These are phyloP conservation scores for Lentinula sp. DNA, from an alignment of 768 basidiomycete species.

Conservation along the genomic window DNA sequence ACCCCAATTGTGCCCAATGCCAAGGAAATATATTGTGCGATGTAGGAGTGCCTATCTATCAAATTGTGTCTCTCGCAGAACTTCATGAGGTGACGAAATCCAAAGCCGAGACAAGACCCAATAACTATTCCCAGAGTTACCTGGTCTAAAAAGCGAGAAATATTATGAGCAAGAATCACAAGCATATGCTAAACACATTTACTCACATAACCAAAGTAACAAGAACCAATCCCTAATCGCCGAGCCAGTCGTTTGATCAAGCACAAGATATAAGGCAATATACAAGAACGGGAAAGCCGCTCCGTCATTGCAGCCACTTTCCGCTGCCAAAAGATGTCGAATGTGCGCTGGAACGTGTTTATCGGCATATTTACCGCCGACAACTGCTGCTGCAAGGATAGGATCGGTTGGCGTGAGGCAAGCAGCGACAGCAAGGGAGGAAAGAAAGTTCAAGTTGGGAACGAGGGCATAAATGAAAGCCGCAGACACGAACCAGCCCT, in stretches of 20 bases:
- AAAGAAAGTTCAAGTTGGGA: slow-evolving; percentile 84
- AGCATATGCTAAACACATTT: not conserved
- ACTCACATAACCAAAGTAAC: slow-evolving; percentile 79
- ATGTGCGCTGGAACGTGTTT: slow-evolving; percentile 92
- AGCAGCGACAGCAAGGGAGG: slow-evolving; percentile 84
- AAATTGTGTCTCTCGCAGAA: slow-evolving; percentile 83
- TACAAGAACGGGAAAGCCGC: slow-evolving; percentile 95
- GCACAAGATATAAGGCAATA: slow-evolving; percentile 80
- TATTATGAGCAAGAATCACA: slow-evolving; percentile 3
- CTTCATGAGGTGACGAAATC: slow-evolving; percentile 87
- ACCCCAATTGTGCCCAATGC: slow-evolving; percentile 83
- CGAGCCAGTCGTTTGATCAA: slow-evolving; percentile 54
- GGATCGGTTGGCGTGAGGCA: slow-evolving; percentile 94
- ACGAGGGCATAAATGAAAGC: slow-evolving; percentile 89
- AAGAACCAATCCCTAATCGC: slow-evolving; percentile 89
- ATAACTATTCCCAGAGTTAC: slow-evolving; percentile 70
- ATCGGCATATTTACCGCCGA: slow-evolving; percentile 95
- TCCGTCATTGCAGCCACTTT: slow-evolving; percentile 94
- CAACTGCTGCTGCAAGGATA: slow-evolving; percentile 86
- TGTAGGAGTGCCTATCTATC: slow-evolving; percentile 90
- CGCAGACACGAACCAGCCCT: slow-evolving; percentile 95
- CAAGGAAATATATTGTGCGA: slow-evolving; percentile 86
- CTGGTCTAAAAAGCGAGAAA: slow-evolving; percentile 49
- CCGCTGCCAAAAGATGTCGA: slow-evolving; percentile 58
- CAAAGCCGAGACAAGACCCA: slow-evolving; percentile 69